phyloP scores from a whole-genome alignment of 768 basidiomycete genomes.

The Basidioascus undulatus region DNA sequence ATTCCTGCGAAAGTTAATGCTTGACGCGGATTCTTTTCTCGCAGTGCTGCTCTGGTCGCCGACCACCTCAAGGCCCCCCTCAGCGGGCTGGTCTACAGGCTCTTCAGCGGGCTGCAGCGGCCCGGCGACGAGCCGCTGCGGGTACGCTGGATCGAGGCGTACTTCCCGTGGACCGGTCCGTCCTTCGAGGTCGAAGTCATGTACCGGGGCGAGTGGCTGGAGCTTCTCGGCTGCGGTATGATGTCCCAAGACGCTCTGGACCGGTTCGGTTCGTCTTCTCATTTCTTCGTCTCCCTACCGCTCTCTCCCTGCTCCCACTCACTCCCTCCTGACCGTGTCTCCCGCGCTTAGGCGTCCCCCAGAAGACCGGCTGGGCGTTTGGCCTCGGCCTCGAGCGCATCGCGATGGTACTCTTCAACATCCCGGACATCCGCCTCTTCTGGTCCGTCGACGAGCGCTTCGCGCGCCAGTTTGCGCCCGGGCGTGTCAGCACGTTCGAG shows the following conservation, averaged over 20 bases:
- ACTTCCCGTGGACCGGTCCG: slow-evolving; percentile 92
- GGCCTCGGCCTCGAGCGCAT: slow-evolving; percentile 91
- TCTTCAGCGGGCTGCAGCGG: slow-evolving; percentile 44
- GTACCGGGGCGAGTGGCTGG: slow-evolving; percentile 88
- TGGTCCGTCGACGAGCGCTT: slow-evolving; percentile 83
- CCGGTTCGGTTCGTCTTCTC: slow-evolving; percentile 41
- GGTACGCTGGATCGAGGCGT: slow-evolving; percentile 92
- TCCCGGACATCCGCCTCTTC: slow-evolving; percentile 93
- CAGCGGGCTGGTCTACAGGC: slow-evolving; percentile 54
- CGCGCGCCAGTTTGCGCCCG: slow-evolving; percentile 50
- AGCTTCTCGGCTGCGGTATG: slow-evolving; percentile 83
- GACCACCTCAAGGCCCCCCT: slow-evolving; percentile 69
- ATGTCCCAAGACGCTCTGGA: slow-evolving; percentile 71
- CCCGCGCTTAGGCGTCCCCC: slow-evolving; percentile 28
- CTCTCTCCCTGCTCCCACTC: neutral
- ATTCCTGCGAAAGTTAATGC: too few species aligned
- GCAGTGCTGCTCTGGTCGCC: slow-evolving; percentile 51
- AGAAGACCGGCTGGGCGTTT: slow-evolving; percentile 93
- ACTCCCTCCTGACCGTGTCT: neutral
- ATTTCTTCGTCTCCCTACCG: neutral
- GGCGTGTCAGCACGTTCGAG: slow-evolving; percentile 55
- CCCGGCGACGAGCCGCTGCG: slow-evolving; percentile 35
- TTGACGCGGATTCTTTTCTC: too few species aligned
- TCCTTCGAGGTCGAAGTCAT: slow-evolving; percentile 97
- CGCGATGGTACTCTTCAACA: slow-evolving; percentile 88